Base-by-base conservation (phyloP, 768 basidiomycete genomes). In the Trametes cingulata region DNA sequence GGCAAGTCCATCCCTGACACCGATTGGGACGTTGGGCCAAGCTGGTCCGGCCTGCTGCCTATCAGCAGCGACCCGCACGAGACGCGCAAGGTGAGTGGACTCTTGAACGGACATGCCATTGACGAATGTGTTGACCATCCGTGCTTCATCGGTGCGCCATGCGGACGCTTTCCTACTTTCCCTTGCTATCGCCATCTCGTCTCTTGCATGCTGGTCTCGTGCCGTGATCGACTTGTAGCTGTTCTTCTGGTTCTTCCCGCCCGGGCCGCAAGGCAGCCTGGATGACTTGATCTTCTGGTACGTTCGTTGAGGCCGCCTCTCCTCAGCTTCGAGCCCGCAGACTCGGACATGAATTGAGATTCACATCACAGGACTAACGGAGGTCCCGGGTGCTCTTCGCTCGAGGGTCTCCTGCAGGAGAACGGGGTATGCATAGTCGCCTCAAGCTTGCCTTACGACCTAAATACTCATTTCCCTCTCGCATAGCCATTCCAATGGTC, bases 231-330 rank as follows among this genome's bases (percentile, higher is more conserved):
- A 22, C 48, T 14, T 36, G 0, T 49, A 91, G 87, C 80, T 90
- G 14, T 91, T 87, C 76, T 91, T 91, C 75, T 91, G 90, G 89
- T 87, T 90, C 73, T 91, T 90, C 76, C 90, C 90, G 55, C 87
- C 89, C 1, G 88, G 87, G 4, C 86, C 87, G 0, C 75, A 84
- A 65, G 90, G 88, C 19, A 87, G 84, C 64, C 68, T 82, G 2
- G 87, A 91, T 66, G 88, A 91, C 67, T 67, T 91, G 42, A 86
- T 91, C 37, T 88, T 90, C 72, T 91, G 89, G 88, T 87, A 65
- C 50, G 75, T 51, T 54, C 72, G 8, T 25, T 51, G 3, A 35
- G 17, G 47, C 33, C 6, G 27, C 4, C n/a, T 14, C 14, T 1
- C 12, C 14, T 56, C 22, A 48, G 35, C 50, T 37, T 25, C 45